These are phyloP conservation scores for Lophiostoma macrostomum DNA, from an alignment of 495 filamentous ascomycete genomes.

Conservation along the genomic window DNA sequence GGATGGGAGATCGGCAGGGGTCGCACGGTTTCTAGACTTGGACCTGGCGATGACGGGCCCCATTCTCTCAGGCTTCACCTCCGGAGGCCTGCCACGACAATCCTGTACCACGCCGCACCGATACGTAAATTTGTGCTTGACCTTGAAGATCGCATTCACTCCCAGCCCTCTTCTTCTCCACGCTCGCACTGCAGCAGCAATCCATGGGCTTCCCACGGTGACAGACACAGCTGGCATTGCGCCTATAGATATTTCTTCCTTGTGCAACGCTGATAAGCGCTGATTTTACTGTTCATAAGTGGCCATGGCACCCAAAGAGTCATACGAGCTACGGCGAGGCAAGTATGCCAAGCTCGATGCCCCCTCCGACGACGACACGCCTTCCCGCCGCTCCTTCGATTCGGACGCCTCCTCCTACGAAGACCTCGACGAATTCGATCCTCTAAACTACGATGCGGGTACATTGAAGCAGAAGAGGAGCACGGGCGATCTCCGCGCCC, in stretches of 20 bases:
- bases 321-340: constrained; percentile 31
- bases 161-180: too few species aligned
- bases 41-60: too few species aligned
- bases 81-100: constrained; percentile 12
- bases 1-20: constrained; percentile 9
- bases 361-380: constrained; percentile 24
- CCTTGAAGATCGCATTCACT: too few species aligned
- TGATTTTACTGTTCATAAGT: not conserved
- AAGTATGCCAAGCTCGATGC: constrained; percentile 33
- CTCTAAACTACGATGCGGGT: constrained; percentile 39
- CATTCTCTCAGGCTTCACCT: too few species aligned
- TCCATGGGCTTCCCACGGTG: not conserved
- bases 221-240: too few species aligned
- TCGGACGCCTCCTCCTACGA: constrained; percentile 33
- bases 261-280: too few species aligned
- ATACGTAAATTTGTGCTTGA: not conserved
- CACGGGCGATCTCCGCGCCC: constrained; percentile 13
- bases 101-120: constrained; percentile 2
- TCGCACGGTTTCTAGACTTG: too few species aligned
- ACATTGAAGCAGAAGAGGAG: constrained; percentile 32
- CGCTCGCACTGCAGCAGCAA: too few species aligned
- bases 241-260: too few species aligned
- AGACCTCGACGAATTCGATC: constrained; percentile 42
- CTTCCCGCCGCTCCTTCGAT: constrained; percentile 30
- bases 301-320: constrained; percentile 18